phyloP scores from a whole-genome alignment of 1,284 basidiomycete species.

The Fomitopsis schrenkii region DNA sequence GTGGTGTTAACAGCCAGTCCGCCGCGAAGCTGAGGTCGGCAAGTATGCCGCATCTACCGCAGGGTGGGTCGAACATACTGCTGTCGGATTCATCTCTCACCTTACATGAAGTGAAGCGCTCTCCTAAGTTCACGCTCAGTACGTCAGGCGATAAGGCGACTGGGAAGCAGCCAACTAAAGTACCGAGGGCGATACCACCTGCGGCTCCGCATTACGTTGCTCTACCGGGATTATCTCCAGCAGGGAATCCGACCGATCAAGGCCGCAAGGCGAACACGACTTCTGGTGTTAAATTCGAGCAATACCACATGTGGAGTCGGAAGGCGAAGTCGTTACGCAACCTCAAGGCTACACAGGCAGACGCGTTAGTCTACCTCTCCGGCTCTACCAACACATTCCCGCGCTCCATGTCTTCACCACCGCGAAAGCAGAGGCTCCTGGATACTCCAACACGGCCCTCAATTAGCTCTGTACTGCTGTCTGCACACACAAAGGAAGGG shows the following conservation, averaged over 20 bases:
- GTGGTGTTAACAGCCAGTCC: too few relatives aligned
- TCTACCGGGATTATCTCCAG: constrained; percentile 35
- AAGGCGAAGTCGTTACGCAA: background rate
- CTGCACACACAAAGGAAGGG: background rate
- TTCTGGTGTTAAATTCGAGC: background rate
- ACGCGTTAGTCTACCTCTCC: background rate
- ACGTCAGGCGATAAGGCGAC: background rate
- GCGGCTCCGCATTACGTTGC: constrained; percentile 60
- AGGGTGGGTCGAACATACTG: background rate
- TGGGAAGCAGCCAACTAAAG: constrained; percentile 7
- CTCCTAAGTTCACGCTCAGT: background rate
- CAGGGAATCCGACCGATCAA: background rate
- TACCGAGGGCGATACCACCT: constrained; percentile 52
- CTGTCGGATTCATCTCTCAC: background rate
- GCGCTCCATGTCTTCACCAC: background rate
- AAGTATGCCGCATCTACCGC: background rate
- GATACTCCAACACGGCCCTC: background rate
- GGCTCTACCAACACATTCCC: background rate
- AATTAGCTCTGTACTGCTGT: background rate
- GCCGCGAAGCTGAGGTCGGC: background rate
- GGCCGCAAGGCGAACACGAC: background rate
- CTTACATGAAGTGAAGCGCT: background rate
- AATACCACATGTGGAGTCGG: background rate
- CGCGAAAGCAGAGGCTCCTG: background rate
- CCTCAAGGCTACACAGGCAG: background rate